Evolutionary conservation across 352 stramenopile genomes (phyloP).

Genomic region (Globisporangium acanthophoron): DNA sequence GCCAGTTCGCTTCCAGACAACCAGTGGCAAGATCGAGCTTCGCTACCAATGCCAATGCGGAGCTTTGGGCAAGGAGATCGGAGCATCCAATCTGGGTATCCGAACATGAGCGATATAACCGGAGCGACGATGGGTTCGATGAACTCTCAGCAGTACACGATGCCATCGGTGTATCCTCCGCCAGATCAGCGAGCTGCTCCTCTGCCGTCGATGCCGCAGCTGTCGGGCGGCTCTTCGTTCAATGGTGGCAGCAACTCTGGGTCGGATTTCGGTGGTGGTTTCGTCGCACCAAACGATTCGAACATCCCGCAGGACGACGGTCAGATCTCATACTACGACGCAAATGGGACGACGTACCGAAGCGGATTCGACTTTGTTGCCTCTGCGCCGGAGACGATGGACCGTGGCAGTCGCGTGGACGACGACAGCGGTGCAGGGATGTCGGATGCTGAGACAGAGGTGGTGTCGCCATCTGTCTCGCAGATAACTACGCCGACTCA

Average conservation of each 20-base stretch:
- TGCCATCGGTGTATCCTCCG: conserved; percentile 4
- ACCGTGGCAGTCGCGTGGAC: neutral
- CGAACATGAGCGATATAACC: conserved; percentile 2
- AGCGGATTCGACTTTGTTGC: conserved; percentile 50
- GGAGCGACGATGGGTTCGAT: conserved; percentile 9
- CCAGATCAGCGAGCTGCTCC: conserved; percentile 8
- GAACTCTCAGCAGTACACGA: conserved; percentile 4
- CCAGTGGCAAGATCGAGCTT: conserved; percentile 17
- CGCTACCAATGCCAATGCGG: conserved; percentile 12
- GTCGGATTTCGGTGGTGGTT: conserved; percentile 19
- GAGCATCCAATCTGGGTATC: conserved; percentile 5
- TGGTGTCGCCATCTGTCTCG: conserved; percentile 49
- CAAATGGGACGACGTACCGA: conserved; percentile 59
- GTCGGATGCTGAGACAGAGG: conserved; percentile 58
- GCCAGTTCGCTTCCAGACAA: conserved; percentile 7
- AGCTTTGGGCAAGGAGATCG: conserved; percentile 7
- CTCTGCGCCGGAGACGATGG: conserved; percentile 6
- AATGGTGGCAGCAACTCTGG: neutral
- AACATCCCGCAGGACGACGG: conserved; percentile 30
- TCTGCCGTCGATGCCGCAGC: conserved; percentile 14
- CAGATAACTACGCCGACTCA: conserved; percentile 63
- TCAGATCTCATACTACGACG: conserved; percentile 61
- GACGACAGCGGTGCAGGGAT: conserved; percentile 13
- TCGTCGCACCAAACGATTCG: conserved; percentile 58
- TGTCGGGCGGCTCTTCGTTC: conserved; percentile 2